A percentile compares a stretch with the other conserved stretches of the same genome.
These are phyloP conservation scores for Xylaria curta DNA, from an alignment of 495 filamentous ascomycete genomes.

Conservation along the genomic window DNA sequence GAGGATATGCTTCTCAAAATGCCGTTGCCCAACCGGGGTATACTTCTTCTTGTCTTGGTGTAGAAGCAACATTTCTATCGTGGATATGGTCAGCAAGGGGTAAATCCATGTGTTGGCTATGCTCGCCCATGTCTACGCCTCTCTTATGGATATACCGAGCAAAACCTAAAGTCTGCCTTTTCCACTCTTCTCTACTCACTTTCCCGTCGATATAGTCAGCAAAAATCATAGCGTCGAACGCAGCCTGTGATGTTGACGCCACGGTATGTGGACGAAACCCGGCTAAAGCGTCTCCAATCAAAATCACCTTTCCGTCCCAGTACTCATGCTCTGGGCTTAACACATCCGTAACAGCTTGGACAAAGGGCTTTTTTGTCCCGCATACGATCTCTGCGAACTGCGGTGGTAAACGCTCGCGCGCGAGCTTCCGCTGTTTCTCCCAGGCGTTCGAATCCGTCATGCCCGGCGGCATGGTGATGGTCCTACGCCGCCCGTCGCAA, in stretches of 20 bases:
- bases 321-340: conserved; percentile 53
- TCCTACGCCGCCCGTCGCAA: conserved; percentile 49
- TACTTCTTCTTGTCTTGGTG: conserved; percentile 38
- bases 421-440: conserved; percentile 51
- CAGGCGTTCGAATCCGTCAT: conserved; percentile 50
- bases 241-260: conserved; percentile 58
- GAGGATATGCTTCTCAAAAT: conserved; percentile 16
- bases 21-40: conserved; percentile 43
- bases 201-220: conserved; percentile 52
- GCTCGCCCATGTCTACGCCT: conserved; percentile 55
- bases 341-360: conserved; percentile 63
- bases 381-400: conserved; percentile 61
- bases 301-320: conserved; percentile 55
- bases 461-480: conserved; percentile 58
- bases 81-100: conserved; percentile 44
- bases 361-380: conserved; percentile 56
- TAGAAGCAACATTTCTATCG: conserved; percentile 45
- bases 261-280: conserved; percentile 64
- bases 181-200: conserved; percentile 50
- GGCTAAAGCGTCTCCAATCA: conserved; percentile 64
- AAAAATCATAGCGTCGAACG: conserved; percentile 54
- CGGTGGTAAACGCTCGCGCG: conserved; percentile 51
- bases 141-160: conserved; percentile 51
- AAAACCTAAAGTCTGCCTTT: conserved; percentile 52
- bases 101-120: conserved; percentile 52